These are phyloP conservation scores for Phytophthora tentaculata DNA, from an alignment of 352 stramenopile species.

Conservation along the genomic window DNA sequence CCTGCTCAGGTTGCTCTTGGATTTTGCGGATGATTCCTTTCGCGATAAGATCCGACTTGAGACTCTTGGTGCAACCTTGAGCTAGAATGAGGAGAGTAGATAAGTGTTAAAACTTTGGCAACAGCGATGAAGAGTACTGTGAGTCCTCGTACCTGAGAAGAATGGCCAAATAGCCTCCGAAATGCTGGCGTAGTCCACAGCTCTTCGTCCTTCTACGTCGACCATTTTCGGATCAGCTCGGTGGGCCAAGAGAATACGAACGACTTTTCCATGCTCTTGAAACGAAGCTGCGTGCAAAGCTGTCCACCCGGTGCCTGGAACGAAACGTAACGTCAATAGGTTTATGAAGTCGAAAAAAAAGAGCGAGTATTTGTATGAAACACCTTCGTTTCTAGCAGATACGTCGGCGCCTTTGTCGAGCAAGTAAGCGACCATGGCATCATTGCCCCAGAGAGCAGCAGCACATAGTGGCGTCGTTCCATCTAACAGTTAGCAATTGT, in stretches of 20 bases:
- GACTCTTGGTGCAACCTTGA: constrained; percentile 53
- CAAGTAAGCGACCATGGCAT: constrained; percentile 67
- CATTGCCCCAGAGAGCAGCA: constrained; percentile 68
- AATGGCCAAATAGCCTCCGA: constrained; percentile 78
- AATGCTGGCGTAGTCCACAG: constrained; percentile 76
- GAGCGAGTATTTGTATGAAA: no score
- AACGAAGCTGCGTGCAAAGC: constrained; percentile 70
- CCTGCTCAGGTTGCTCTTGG: constrained; percentile 56
- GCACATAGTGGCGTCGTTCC: constrained; percentile 69
- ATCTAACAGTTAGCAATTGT: constrained; percentile 39
- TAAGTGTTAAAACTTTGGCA: not conserved
- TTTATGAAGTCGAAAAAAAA: no score
- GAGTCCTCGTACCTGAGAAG: constrained; percentile 49
- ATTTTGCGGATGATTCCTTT: constrained; percentile 80
- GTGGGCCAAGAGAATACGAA: constrained; percentile 58
- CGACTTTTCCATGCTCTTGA: constrained; percentile 71
- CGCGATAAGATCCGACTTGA: constrained; percentile 58
- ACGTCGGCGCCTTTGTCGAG: constrained; percentile 64
- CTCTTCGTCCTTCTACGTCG: constrained; percentile 52
- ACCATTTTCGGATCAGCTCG: constrained; percentile 51
- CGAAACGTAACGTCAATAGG: no score
- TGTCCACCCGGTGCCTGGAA: constrained; percentile 66
- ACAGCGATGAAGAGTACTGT: not conserved
- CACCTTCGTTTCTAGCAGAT: constrained; percentile 61
- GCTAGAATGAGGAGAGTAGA: constrained; percentile 31